Conservation (phyloP, 148 eudicot species). For the Vaccinium macrocarpon region DNA sequence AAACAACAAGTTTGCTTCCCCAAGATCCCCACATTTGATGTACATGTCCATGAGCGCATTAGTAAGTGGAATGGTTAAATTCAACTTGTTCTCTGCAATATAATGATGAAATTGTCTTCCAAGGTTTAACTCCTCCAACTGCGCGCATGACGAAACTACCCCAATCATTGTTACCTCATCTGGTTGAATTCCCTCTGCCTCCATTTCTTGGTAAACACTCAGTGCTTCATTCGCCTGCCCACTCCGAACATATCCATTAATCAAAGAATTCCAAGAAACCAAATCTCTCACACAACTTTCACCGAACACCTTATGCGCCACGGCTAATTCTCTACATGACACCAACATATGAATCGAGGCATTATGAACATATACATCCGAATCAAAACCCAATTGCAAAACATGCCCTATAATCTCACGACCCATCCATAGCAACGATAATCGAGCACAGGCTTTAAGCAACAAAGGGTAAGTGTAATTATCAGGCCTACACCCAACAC, state of each 20-base stretch:
- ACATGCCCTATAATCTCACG: constrained; percentile 50
- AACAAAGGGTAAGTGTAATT: constrained; percentile 49
- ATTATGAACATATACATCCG: constrained; percentile 49
- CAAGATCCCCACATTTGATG: constrained; percentile 53
- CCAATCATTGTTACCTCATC: constrained; percentile 68
- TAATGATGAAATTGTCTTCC: constrained; percentile 44
- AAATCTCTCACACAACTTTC: constrained; percentile 60
- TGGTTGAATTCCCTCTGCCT: constrained; percentile 34
- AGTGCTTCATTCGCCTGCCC: constrained; percentile 40
- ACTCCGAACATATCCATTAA: constrained; percentile 53
- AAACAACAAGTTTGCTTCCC: constrained; percentile 40
- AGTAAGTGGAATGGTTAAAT: constrained; percentile 40
- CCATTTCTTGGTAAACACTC: constrained; percentile 46
- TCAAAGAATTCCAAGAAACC: constrained; percentile 61
- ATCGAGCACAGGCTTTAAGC: constrained; percentile 36
- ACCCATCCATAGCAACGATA: constrained; percentile 30
- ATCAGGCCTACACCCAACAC: constrained; percentile 38
- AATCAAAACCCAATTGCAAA: constrained; percentile 45
- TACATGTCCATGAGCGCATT: constrained; percentile 65
- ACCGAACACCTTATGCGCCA: constrained; percentile 53
- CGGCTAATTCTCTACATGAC: constrained; percentile 34
- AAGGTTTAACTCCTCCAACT: constrained; percentile 37
- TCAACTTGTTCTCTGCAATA: constrained; percentile 30
- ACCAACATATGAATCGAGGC: constrained; percentile 54
- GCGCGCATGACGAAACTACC: constrained; percentile 45